Base-by-base conservation (phyloP, 805 yeast species). In the Zygosaccharomyces kombuchaensis region DNA sequence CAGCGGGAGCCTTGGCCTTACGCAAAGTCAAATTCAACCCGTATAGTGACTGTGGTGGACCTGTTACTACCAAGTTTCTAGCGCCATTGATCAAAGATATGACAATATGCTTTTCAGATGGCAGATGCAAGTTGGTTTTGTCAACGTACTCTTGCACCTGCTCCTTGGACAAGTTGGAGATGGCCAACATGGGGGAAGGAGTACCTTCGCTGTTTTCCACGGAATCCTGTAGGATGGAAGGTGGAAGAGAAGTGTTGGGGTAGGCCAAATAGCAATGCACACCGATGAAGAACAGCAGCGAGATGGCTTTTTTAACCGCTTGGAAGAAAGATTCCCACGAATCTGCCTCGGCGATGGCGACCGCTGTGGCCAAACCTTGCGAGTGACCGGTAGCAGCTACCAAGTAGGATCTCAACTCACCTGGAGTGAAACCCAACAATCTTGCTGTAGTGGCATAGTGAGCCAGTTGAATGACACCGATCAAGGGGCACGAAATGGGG, bases 1-100 rank as follows among this genome's bases (percentile, higher is more conserved):
- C 98, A 38, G 93, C 74, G 37, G 95, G 86, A 41, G 97, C 97
- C 73, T 93, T 93, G 48, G 88, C 88, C 72, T 87, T 87, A 76
- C 99, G 83, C 67, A 93, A 76, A 50, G 91, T 78, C 62, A 93
- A 77, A 71, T 90, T 90, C 60, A 93, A 78, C 75, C 99, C 99
- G 60, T 91, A 93, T 51, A 93, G 75, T 2, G 98, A 89, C 76
- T 90, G 96, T 46, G 99, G 98, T 40, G 98, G 99, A 67, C 99
- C 99, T 17, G 95, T 80, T 39, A 91, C 89, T 46, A 93, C 99
- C 72, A 89, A 77, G 69, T 89, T 87, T 73, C 96, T 81, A 39
- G 96, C 96, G 67, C 99, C 99, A 65, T 93, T 93, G 58, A 90
- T 77, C 66, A 93, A 79, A 35, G 98, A 89, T 54, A 93, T 82